Conservation (phyloP, 108 stramenopile species). For the Cyclotella baltica region DNA sequence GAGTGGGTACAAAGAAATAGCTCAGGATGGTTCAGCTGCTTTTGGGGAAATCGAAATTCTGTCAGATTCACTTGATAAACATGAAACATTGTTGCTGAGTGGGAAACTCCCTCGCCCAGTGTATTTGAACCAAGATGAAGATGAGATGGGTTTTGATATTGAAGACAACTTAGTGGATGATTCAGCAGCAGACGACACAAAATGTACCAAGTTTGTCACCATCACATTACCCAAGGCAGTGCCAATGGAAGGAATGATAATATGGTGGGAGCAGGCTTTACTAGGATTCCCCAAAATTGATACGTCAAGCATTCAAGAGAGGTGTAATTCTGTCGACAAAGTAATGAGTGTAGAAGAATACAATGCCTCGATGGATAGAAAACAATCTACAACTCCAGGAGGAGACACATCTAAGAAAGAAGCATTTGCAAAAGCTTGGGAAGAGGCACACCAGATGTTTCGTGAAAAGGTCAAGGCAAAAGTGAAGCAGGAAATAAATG, state of each 20-base stretch:
- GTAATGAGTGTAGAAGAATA: slow-evolving; percentile 17
- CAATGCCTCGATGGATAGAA: slow-evolving; percentile 17
- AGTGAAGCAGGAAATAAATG: slow-evolving; percentile 30
- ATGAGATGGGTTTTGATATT: slow-evolving; percentile 51
- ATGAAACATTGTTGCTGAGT: slow-evolving; percentile 31
- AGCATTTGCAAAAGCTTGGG: slow-evolving; percentile 56
- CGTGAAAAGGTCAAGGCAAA: slow-evolving; percentile 50
- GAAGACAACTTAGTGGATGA: slow-evolving; percentile 18
- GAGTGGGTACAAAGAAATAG: slow-evolving; percentile 17
- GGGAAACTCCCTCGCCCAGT: slow-evolving; percentile 48
- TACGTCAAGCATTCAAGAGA: slow-evolving; percentile 27
- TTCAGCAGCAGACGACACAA: neutral
- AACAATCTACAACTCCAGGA: neutral
- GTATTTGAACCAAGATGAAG: slow-evolving; percentile 42
- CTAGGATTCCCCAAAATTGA: slow-evolving; percentile 38
- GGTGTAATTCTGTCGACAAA: neutral
- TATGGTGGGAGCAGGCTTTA: slow-evolving; percentile 50
- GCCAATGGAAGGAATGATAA: slow-evolving; percentile 51
- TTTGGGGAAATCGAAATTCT: slow-evolving; percentile 36
- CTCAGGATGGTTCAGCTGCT: slow-evolving; percentile 3
- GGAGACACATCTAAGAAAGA: slow-evolving; percentile 32
- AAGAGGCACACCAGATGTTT: slow-evolving; percentile 53
- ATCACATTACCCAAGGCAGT: slow-evolving; percentile 46
- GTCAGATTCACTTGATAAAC: neutral
- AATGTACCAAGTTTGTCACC: slow-evolving; percentile 34